These are phyloP conservation scores for Gnetum montanum DNA, from an alignment of 75 land plant species.

Conservation along the genomic window DNA sequence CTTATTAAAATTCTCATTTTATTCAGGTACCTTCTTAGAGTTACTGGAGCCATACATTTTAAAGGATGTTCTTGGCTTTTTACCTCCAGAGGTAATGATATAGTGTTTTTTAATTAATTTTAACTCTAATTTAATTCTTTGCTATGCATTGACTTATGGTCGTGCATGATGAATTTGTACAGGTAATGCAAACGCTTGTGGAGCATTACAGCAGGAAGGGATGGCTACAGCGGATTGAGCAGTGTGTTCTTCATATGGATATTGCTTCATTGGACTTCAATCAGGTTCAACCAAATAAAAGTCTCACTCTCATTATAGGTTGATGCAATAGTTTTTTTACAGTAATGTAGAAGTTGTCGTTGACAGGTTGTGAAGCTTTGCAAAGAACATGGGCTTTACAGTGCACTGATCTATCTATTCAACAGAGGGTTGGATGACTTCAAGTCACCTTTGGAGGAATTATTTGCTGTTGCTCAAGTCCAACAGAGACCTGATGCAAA, in stretches of 20 bases:
- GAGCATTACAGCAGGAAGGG: conserved; percentile 92
- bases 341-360: not conserved
- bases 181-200: conserved; percentile 98
- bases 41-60: conserved; percentile 94
- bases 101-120: too few species aligned
- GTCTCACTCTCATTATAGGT: not conserved
- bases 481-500: conserved; percentile 34
- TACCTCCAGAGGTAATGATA: conserved; percentile 90
- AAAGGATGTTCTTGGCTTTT: conserved; percentile 85
- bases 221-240: conserved; percentile 94
- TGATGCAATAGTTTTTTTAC: not conserved
- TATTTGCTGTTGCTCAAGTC: conserved; percentile 61
- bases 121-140: not conserved
- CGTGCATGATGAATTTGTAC: not conserved
- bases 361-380: conserved; percentile 82
- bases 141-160: conserved; percentile 1
- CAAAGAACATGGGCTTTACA: conserved; percentile 83
- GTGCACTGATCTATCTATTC: conserved; percentile 91
- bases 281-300: conserved; percentile 41
- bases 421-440: conserved; percentile 89
- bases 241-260: conserved; percentile 98
- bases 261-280: conserved; percentile 96
- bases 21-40: conserved; percentile 87
- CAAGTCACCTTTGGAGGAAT: conserved; percentile 83
- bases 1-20: conserved; percentile 3